phyloP scores from a whole-genome alignment of 108 stramenopile species.

The Nitzschia sp. region DNA sequence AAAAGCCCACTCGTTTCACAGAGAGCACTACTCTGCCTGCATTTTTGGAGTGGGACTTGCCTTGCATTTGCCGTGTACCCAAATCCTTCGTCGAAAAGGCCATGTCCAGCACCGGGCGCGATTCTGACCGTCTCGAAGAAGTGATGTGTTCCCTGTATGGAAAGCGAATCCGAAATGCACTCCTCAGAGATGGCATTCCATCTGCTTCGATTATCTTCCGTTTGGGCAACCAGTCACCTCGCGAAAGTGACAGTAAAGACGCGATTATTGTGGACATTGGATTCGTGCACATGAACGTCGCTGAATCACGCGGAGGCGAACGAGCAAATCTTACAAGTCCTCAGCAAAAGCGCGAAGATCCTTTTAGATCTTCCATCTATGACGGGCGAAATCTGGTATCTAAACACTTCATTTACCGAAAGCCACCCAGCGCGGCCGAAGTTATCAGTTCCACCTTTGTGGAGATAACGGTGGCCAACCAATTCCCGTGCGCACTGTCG shows the following conservation, averaged over 20 bases:
- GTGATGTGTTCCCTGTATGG: slow-evolving; percentile 58
- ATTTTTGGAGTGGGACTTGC: slow-evolving; percentile 75
- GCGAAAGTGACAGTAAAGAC: slow-evolving; percentile 24
- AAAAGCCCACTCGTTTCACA: slow-evolving; percentile 68
- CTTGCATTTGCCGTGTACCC: slow-evolving; percentile 80
- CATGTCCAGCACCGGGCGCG: slow-evolving; percentile 4
- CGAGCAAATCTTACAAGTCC: neutral
- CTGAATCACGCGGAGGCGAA: neutral
- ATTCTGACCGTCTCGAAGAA: slow-evolving; percentile 41
- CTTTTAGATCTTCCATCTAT: neutral
- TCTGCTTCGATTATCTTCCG: slow-evolving; percentile 29
- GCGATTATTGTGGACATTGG: slow-evolving; percentile 47
- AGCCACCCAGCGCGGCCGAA: slow-evolving; percentile 24
- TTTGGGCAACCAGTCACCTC: slow-evolving; percentile 15
- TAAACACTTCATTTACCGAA: slow-evolving; percentile 23
- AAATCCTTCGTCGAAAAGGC: slow-evolving; percentile 40
- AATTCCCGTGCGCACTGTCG: slow-evolving; percentile 76
- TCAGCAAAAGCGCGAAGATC: neutral
- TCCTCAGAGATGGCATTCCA: slow-evolving; percentile 35
- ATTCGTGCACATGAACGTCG: slow-evolving; percentile 40
- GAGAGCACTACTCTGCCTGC: slow-evolving; percentile 88
- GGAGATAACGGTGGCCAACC: slow-evolving; percentile 72
- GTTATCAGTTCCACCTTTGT: slow-evolving; percentile 46
- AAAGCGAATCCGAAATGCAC: slow-evolving; percentile 47
- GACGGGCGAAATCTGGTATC: slow-evolving; percentile 1